phyloP scores from a whole-genome alignment of 139 green algal genomes.

The Trebouxia sp. region DNA sequence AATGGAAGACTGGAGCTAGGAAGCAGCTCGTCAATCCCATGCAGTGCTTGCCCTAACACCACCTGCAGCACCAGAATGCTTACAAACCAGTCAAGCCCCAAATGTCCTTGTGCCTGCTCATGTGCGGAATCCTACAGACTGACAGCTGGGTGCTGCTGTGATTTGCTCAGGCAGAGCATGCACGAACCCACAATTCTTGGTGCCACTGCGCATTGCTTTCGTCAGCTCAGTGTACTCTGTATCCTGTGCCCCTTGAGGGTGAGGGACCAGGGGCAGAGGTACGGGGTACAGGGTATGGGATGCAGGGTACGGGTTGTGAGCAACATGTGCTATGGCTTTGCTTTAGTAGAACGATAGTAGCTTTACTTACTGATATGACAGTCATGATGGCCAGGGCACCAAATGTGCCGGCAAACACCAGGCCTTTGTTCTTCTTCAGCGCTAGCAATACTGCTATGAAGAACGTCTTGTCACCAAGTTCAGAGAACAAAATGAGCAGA shows the following conservation, averaged over 20 bases:
- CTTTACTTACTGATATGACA: constrained; percentile 84
- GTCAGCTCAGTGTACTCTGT: too few species aligned
- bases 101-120: too few species aligned
- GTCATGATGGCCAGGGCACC: constrained; percentile 96
- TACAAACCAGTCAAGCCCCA: neutral
- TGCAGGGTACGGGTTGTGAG: neutral
- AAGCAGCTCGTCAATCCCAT: constrained; percentile 83
- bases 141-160: too few species aligned
- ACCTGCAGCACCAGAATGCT: constrained; percentile 34
- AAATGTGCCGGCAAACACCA: constrained; percentile 95
- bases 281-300: neutral
- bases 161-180: too few species aligned
- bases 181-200: too few species aligned
- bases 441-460: constrained; percentile 96
- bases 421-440: constrained; percentile 58
- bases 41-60: constrained; percentile 62
- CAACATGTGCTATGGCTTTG: neutral
- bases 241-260: too few species aligned
- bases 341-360: neutral
- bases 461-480: constrained; percentile 99
- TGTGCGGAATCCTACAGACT: too few species aligned
- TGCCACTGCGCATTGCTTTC: too few species aligned
- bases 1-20: constrained; percentile 68
- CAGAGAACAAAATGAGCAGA: constrained; percentile 95
- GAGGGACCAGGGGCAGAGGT: too few species aligned